Evolutionary conservation across 2,329 filamentous ascomycete genomes (phyloP).

Genomic region (Pestalotiopsis sp.): DNA sequence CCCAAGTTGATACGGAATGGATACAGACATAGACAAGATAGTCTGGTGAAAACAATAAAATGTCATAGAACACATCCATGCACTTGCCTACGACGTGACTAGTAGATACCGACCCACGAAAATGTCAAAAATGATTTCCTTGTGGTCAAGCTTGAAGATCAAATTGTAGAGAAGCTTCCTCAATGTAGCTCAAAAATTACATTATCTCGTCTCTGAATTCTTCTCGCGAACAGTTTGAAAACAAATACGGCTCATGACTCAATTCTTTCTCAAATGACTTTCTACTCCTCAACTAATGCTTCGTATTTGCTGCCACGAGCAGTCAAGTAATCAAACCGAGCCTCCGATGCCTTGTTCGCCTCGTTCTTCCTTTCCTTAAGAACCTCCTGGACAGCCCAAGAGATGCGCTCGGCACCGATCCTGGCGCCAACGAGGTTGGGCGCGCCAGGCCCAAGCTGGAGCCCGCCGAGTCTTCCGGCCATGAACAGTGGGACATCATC

Average conservation of each 20-base stretch:
- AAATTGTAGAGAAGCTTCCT: no score
- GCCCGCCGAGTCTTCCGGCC: conserved; percentile 67
- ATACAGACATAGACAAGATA: background rate
- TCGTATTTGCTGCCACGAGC: conserved; percentile 14
- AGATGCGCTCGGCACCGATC: conserved; percentile 72
- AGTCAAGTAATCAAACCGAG: conserved; percentile 14
- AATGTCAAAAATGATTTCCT: no score
- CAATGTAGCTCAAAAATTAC: no score
- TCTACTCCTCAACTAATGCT: conserved; percentile 9
- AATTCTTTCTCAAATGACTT: no score
- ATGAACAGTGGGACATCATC: conserved; percentile 74
- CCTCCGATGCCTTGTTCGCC: background rate
- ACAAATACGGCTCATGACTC: no score
- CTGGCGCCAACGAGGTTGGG: conserved; percentile 76
- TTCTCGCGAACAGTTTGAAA: no score
- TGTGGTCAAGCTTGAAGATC: no score
- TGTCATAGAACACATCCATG: background rate
- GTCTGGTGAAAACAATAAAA: background rate
- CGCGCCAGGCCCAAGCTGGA: conserved; percentile 73
- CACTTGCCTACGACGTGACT: background rate
- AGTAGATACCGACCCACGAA: no score
- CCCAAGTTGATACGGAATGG: background rate
- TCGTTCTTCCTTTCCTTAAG: conserved; percentile 28
- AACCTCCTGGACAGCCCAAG: conserved; percentile 69
- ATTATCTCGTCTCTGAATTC: no score